Base-by-base conservation (phyloP, 1,284 basidiomycete species). In the Ustilago bromivora region DNA sequence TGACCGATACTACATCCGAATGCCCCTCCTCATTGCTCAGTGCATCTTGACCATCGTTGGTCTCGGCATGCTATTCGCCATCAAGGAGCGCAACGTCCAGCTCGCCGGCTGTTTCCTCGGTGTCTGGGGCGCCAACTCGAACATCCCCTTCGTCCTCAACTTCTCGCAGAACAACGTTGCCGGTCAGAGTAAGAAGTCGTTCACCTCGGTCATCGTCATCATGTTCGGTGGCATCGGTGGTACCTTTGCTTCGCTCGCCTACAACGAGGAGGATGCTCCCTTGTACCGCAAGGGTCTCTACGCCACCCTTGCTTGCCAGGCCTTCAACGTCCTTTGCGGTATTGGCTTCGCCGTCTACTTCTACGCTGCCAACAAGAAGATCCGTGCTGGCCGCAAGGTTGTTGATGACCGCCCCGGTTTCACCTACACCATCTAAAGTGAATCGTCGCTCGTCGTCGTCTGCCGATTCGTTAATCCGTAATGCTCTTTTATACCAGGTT, bases 171-270 rank as follows among this genome's bases (percentile, higher is more conserved):
- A 86, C 78, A 88, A 87, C 81, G 86, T 88, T 46, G 84, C 86
- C 12, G 81, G 82, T 15, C 86, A 88, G 72, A 83, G 84, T 23
- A 88, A 88, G 80, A 78, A 85, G 59, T 76, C 81, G 23, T 85
- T 86, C 72, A 78, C 83, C n/a, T 82, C 82, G 23, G 87, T 87
- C 35, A 66, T 87, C 51, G 82, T 87, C 52, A 85, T 88, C 62
- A 85, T 82, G 46, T 84, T 86, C 58, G 87, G 87, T 52, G 87
- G 87, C 65, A 70, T 88, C 36, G 88, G 88, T 28, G 88, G 88
- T 61, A 88, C 88, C 77, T 75, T 88, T 61, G 86, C 87, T 17
- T 85, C 84, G 17, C 67, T 83, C 35, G 76, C 82, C 31, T 87
- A 82, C 83, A 82, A 83, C 63, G 71, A 80, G 66, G 69, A 76